Evolutionary conservation across 306 rosid species (phyloP).

Genomic region (Casuarina glauca): DNA sequence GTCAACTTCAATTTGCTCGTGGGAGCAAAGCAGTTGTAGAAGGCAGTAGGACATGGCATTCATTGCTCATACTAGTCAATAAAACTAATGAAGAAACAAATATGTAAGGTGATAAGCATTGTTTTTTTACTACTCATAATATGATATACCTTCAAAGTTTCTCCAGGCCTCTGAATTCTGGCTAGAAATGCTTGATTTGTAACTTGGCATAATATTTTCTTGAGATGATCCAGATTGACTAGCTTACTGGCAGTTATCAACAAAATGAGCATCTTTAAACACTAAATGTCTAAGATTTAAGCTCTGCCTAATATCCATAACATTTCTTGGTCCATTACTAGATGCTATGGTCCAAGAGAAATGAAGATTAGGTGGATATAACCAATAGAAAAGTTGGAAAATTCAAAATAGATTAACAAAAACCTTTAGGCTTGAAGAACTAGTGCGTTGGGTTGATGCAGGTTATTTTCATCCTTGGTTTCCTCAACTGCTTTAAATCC

Average conservation of each 20-base stretch:
- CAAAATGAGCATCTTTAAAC: neutral
- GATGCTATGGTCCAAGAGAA: neutral
- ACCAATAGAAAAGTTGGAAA: neutral
- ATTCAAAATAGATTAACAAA: neutral
- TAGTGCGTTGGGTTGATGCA: constrained; percentile 34
- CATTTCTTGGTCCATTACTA: neutral
- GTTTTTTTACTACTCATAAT: too few relatives aligned
- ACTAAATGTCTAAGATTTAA: neutral
- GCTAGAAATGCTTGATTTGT: neutral
- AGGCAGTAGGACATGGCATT: neutral
- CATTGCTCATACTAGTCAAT: neutral
- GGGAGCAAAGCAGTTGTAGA: neutral
- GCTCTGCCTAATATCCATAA: neutral
- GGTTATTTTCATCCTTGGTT: constrained; percentile 31
- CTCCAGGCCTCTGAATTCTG: neutral
- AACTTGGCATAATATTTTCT: neutral
- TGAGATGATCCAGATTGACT: neutral
- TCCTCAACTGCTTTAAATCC: constrained; percentile 27
- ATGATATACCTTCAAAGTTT: neutral
- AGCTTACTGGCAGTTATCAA: neutral
- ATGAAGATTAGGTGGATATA: neutral
- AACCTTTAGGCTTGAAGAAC: constrained; percentile 50
- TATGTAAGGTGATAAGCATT: too few relatives aligned
- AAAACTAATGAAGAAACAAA: neutral
- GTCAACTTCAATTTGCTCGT: neutral